Evolutionary conservation across 371 early-diverging fungal species (phyloP), one percentile per base, ranked within the genome.

Genomic region (Chytridium lagenaria): DNA sequence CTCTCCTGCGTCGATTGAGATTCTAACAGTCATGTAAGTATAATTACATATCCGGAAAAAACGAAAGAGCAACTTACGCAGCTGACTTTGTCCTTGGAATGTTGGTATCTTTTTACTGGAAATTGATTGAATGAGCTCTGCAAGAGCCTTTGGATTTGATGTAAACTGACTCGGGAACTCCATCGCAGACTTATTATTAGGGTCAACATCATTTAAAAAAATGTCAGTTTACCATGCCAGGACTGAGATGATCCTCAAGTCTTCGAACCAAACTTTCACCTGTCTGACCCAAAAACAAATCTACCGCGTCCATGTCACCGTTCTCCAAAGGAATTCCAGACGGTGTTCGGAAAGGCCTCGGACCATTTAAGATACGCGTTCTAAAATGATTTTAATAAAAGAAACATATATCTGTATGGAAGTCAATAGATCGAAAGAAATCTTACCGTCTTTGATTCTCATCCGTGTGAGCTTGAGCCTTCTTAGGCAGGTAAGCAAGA

Each of bases 251-350:
- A 49, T 78, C 78, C 28, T 77, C 49, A 0, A 83, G 70, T 81
- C 83, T 80, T 1, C 72, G 70, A 33, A 67, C 30, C 0, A 80
- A 59, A 1, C 78, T 77, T 26, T 52, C 71, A 0, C 72, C 73
- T 5, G 57, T 40, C 15, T 51, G 49, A 7, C 74, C 55, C 33
- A 77, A 59, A 64, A 63, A 70, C 0, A 22, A 57, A 1, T 67
- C 67, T 30, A 70, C 52, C 0, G 34, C 5, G 0, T 28, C 49
- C 3, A 72, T 1, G 34, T 72, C 68, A n/a, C 31, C 52, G 0
- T 39, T 67, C 36, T 82, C 80, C 5, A 82, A 57, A 1, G 72
- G 69, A 26, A 82, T 74, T 12, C 83, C 83, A 12, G 55, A 49
- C 22, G 83, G 83, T 2, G 83, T 74, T 31, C 52, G 39, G 70